phyloP scores from a whole-genome alignment of 164 flowering plant species.

The Kalanchoe fedtschenkoi region DNA sequence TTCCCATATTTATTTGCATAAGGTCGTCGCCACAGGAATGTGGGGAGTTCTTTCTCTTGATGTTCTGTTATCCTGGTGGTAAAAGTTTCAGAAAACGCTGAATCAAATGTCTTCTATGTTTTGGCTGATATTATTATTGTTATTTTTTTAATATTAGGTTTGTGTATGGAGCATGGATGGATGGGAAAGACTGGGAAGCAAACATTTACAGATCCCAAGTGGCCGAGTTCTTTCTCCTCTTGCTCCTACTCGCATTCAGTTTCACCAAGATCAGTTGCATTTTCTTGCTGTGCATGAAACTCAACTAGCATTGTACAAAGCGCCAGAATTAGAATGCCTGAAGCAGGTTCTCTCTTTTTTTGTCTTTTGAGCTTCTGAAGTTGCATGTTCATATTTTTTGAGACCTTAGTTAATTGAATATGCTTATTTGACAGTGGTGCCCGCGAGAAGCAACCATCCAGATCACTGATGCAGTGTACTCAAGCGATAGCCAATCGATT shows the following conservation, averaged over 20 bases:
- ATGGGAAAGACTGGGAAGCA: conserved; percentile 56
- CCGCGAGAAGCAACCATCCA: conserved; percentile 35
- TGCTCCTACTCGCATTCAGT: conserved; percentile 63
- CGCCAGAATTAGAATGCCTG: conserved; percentile 43
- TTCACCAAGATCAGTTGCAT: conserved; percentile 68
- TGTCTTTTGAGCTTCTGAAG: neutral
- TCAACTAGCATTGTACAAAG: conserved; percentile 66
- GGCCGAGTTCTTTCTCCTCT: conserved; percentile 35
- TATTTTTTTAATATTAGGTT: conserved; percentile 24
- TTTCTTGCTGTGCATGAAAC: conserved; percentile 60
- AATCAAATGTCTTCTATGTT: too few species aligned
- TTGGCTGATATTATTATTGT: too few species aligned
- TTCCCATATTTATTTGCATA: too few species aligned
- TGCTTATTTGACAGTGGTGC: conserved; percentile 35
- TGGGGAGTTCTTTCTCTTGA: too few species aligned
- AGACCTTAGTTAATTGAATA: neutral
- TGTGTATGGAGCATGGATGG: conserved; percentile 69
- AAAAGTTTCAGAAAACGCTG: too few species aligned
- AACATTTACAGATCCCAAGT: conserved; percentile 44
- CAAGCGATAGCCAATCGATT: conserved; percentile 66
- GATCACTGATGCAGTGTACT: conserved; percentile 66
- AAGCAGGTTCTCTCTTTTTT: conserved; percentile 35
- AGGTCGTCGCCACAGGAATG: too few species aligned
- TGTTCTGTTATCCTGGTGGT: too few species aligned
- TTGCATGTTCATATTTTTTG: neutral